Conservation (phyloP, 495 filamentous ascomycete species). For the Bathelium albidoporum region DNA sequence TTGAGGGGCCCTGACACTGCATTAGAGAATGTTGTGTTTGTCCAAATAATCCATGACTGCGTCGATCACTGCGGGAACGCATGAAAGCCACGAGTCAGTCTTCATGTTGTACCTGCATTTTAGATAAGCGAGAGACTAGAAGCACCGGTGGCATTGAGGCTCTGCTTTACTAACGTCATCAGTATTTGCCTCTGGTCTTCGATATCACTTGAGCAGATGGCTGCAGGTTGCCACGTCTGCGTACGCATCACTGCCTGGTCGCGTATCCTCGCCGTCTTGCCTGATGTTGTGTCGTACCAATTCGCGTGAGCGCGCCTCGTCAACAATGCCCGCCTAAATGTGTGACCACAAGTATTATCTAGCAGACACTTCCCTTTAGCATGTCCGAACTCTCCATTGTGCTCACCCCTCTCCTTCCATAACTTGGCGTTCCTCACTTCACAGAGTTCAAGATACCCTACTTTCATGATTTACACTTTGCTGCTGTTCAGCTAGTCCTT, state of each 20-base stretch:
- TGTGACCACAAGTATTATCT: not conserved
- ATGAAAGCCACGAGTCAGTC: too few relatives aligned
- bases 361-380: not conserved
- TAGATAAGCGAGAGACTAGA: not conserved
- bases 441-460: not conserved
- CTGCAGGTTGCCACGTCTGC: not conserved
- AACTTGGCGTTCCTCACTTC: not conserved
- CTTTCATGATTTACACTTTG: not conserved
- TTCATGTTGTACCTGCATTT: slow-evolving; percentile 3
- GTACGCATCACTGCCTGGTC: not conserved
- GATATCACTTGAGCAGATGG: not conserved
- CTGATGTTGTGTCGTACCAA: not conserved
- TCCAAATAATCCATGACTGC: too few relatives aligned
- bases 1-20: too few relatives aligned
- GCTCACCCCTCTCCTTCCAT: not conserved
- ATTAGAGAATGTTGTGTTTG: too few relatives aligned
- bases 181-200: not conserved
- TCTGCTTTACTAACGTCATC: not conserved
- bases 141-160: not conserved
- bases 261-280: not conserved
- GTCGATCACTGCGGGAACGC: not conserved
- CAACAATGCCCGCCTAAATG: not conserved
- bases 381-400: not conserved
- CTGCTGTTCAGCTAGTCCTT: not conserved
- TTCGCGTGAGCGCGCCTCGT: not conserved